These are phyloP conservation scores for Curvularia hawaiiensis DNA, from an alignment of 2,329 filamentous ascomycete genomes.

Conservation along the genomic window DNA sequence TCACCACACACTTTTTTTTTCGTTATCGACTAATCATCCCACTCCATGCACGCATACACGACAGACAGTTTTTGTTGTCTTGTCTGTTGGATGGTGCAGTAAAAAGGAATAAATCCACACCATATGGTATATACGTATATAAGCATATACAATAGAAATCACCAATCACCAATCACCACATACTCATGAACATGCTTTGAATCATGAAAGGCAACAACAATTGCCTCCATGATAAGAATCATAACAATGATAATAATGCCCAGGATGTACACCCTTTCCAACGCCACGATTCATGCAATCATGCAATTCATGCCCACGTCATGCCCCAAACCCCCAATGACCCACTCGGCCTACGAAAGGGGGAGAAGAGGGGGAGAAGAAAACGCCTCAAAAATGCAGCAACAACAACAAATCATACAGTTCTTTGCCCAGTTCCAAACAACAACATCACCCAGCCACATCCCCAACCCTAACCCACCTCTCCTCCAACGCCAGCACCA, in stretches of 20 bases:
- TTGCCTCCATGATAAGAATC: not conserved
- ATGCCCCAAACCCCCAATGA: not conserved
- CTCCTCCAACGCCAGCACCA: constrained; percentile 41
- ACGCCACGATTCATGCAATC: not conserved
- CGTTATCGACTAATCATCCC: not conserved
- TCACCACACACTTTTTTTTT: not conserved
- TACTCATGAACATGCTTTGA: not conserved
- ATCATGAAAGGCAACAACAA: not conserved
- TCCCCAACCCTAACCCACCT: constrained; percentile 44
- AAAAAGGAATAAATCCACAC: not conserved
- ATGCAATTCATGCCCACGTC: not conserved
- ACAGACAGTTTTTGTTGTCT: not conserved
- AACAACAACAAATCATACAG: no score
- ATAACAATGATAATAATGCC: not conserved
- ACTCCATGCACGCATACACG: not conserved
- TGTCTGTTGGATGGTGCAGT: not conserved
- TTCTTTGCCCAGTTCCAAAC: no score
- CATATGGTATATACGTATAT: not conserved
- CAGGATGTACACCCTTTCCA: not conserved
- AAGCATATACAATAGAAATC: not conserved
- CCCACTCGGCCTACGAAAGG: no score
- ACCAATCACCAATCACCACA: not conserved
- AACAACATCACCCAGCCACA: constrained; percentile 26
- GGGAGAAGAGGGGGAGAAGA: no score
- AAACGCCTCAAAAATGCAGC: no score